Evolutionary conservation across 768 basidiomycete species (phyloP).

Genomic region (Mycena latifolia): DNA sequence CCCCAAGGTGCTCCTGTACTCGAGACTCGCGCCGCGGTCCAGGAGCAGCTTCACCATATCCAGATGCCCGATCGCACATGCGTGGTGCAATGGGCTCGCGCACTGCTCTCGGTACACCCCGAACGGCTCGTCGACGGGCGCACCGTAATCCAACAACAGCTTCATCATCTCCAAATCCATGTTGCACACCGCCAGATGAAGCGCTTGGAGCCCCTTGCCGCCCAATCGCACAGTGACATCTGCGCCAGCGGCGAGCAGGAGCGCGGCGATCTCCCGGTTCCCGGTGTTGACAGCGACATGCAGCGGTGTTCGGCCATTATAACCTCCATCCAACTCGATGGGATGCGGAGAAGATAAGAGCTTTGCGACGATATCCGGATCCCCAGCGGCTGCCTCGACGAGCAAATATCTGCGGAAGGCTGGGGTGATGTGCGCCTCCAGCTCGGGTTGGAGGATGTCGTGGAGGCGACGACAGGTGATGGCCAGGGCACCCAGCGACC

Average conservation of each 20-base stretch:
- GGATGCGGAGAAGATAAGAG: neutral
- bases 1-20: neutral
- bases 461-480: conserved; percentile 1
- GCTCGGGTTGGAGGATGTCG: conserved; percentile 7
- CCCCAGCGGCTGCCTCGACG: neutral
- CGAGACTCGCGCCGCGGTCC: neutral
- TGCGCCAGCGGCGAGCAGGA: conserved; percentile 3
- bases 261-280: neutral
- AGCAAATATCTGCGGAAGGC: neutral
- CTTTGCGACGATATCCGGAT: conserved; percentile 6
- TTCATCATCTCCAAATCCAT: conserved; percentile 5
- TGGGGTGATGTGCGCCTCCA: conserved; percentile 3
- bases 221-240: neutral
- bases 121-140: conserved; percentile 6
- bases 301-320: too few relatives aligned
- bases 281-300: too few relatives aligned
- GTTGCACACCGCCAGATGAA: neutral
- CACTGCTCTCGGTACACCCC: neutral
- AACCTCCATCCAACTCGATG: neutral
- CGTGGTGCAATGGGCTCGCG: conserved; percentile 5
- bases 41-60: conserved; percentile 1
- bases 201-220: neutral
- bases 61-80: neutral
- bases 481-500: neutral
- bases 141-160: conserved; percentile 21